Evolutionary conservation across 2,329 filamentous ascomycete species (phyloP).

Genomic region (Fusarium albidum): DNA sequence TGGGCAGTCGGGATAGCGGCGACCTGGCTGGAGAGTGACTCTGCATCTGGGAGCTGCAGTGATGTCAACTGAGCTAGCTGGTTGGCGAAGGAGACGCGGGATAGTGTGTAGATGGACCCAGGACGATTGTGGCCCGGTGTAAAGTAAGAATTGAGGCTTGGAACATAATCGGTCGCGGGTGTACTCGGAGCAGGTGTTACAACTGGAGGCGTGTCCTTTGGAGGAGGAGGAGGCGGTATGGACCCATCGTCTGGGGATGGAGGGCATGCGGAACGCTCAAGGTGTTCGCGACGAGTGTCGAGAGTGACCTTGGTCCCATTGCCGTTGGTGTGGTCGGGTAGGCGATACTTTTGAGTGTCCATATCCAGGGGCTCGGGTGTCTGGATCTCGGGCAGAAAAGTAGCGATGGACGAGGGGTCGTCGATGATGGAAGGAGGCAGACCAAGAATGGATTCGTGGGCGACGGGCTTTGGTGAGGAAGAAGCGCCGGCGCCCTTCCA

Average conservation of each 20-base stretch:
- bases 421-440: conserved; percentile 41
- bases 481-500: conserved; percentile 71
- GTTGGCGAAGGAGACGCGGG: conserved; percentile 88
- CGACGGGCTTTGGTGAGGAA: conserved; percentile 38
- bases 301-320: conserved; percentile 71
- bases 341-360: conserved; percentile 78
- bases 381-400: conserved; percentile 60
- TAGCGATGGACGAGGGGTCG: conserved; percentile 39
- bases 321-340: conserved; percentile 74
- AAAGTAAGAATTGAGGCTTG: conserved; percentile 69
- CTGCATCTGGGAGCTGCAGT: conserved; percentile 86
- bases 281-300: conserved; percentile 65
- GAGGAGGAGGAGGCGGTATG: conserved; percentile 51
- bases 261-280: conserved; percentile 58
- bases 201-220: conserved; percentile 51
- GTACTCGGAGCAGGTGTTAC: conserved; percentile 39
- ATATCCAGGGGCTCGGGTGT: conserved; percentile 63
- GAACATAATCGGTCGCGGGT: conserved; percentile 53
- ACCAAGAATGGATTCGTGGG: conserved; percentile 36
- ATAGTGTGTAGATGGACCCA: conserved; percentile 93
- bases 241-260: conserved; percentile 47
- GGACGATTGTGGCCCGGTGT: conserved; percentile 73
- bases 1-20: conserved; percentile 85
- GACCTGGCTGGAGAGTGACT: conserved; percentile 83
- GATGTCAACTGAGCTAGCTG: conserved; percentile 93